Evolutionary conservation across 345 rosid genomes (phyloP).

Genomic region (Tarenaya hassleriana): DNA sequence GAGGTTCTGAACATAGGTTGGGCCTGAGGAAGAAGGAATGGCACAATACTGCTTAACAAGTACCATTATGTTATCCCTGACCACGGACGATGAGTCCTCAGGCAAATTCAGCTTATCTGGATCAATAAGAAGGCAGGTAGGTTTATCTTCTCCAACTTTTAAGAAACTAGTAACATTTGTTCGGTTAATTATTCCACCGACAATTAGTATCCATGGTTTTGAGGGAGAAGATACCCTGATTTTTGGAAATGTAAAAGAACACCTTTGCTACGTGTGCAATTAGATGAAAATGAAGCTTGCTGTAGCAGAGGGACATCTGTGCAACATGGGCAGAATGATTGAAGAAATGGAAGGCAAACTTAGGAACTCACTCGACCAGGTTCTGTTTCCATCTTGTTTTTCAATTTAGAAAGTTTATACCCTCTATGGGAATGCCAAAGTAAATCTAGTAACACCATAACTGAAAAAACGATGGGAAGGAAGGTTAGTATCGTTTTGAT

Average conservation of each 20-base stretch:
- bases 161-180: not conserved
- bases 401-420: too few species aligned
- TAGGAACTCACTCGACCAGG: slow-evolving; percentile 95
- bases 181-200: too few species aligned
- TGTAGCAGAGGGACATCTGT: slow-evolving; percentile 83
- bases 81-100: slow-evolving; percentile 67
- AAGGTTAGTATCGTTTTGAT: too few species aligned
- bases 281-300: slow-evolving; percentile 89
- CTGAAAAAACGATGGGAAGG: too few species aligned
- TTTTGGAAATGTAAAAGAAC: not conserved
- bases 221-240: not conserved
- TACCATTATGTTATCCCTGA: slow-evolving; percentile 88
- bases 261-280: slow-evolving; percentile 6
- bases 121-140: slow-evolving; percentile 92
- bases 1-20: slow-evolving; percentile 47
- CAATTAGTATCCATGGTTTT: too few species aligned
- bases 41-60: slow-evolving; percentile 90
- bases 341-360: slow-evolving; percentile 97
- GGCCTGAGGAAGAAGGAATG: slow-evolving; percentile 75
- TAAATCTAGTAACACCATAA: too few species aligned
- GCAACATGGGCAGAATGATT: slow-evolving; percentile 98
- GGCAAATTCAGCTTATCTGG: slow-evolving; percentile 91
- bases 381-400: slow-evolving; percentile 9
- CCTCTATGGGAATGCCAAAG: too few species aligned
- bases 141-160: slow-evolving; percentile 15